phyloP scores from a whole-genome alignment of 2,329 filamentous ascomycete species.

The Chaetomium sp. region DNA sequence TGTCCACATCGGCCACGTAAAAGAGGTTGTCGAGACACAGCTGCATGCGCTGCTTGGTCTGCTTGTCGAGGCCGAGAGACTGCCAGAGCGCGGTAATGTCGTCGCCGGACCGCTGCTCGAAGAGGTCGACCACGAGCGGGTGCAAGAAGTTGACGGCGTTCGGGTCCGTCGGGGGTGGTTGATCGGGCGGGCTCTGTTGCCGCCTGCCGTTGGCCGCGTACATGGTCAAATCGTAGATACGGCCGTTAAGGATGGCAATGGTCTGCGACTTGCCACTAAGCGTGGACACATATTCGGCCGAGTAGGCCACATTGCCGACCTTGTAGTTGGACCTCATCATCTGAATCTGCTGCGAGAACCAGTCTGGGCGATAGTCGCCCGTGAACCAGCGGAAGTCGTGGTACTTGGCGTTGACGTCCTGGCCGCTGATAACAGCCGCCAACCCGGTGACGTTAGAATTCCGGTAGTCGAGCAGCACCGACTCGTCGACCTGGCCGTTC shows the following conservation, averaged over 20 bases:
- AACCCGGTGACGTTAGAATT: conserved; percentile 67
- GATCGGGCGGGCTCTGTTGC: conserved; percentile 50
- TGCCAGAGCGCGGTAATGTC: conserved; percentile 85
- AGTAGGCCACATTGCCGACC: conserved; percentile 84
- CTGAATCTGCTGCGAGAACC: conserved; percentile 86
- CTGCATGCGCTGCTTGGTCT: conserved; percentile 61
- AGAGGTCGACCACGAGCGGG: conserved; percentile 63
- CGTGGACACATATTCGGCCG: conserved; percentile 65
- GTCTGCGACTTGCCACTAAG: conserved; percentile 56
- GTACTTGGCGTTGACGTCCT: conserved; percentile 70
- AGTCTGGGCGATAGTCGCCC: conserved; percentile 77
- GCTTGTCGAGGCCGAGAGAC: conserved; percentile 52
- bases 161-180: conserved; percentile 36
- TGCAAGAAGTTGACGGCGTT: conserved; percentile 76
- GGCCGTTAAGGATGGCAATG: conserved; percentile 71
- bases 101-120: conserved; percentile 65
- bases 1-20: conserved; percentile 87
- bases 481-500: conserved; percentile 55
- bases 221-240: conserved; percentile 82
- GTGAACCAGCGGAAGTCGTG: conserved; percentile 88
- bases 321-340: conserved; percentile 71
- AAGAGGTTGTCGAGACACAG: conserved; percentile 89
- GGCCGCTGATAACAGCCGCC: conserved; percentile 55
- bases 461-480: conserved; percentile 80
- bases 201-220: conserved; percentile 72